Base-by-base conservation (phyloP, 2,329 filamentous ascomycete genomes). In the Emericellopsis cladophorae region DNA sequence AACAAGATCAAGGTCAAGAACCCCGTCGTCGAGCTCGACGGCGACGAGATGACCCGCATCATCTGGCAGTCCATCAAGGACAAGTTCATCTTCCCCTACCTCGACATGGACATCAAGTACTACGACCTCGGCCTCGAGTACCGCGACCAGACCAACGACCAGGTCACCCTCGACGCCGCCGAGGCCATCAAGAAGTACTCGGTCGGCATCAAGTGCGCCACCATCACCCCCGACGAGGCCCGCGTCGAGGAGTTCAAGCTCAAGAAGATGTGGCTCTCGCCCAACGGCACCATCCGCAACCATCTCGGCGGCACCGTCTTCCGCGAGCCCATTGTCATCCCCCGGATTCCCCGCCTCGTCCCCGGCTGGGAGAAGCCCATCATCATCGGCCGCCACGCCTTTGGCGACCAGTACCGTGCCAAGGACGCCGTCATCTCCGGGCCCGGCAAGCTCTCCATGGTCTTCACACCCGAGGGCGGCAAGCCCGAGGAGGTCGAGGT, bases 51-150 rank as follows among this genome's bases (percentile, higher is more conserved):
- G 92, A 98, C 92, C 54, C 77, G 92, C 56, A 89, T 98, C 63
- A 98, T 98, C 72, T 98, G 92, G 92, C 74, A 95, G 72, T 81
- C 85, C 65, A 98, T 98, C 77, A 95, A 95, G 77, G 85, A 96
- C 70, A 95, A 93, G 76, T 90, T 95, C 72, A 95, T 95, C 67
- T 74, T 82, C 68, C 89, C 89, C 42, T 95, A 92, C 70, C 82
- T 98, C 52, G 89, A 95, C 64, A 79, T 98, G 62, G 90, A 96
- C 66, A 80, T 98, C 58, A 96, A 98, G 74, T 95, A 95, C 77
- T 95, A 94, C 66, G 88, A 95, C 60, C 67, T 95, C 54, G 92
- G 92, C 46, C 78, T 96, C 49, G 80, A 86, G 61, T 94, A 95
- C 76, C 85, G 92, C 60, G 90, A 98, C 63, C 67, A 94, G 76